Conservation (phyloP, 2,329 filamentous ascomycete species). For the Aspergillus sojae region DNA sequence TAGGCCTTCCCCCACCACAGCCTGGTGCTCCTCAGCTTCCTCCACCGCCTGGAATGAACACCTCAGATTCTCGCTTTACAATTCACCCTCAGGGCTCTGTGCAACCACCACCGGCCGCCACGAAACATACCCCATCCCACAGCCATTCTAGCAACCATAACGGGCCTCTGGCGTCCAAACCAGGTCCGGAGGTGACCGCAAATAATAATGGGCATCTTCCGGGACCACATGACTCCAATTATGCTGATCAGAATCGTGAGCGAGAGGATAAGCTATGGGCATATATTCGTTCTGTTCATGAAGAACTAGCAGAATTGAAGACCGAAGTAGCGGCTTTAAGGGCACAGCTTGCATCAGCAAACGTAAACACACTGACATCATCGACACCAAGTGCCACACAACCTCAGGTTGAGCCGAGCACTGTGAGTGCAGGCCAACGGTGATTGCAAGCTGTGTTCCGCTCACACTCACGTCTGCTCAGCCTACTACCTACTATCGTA, state of each 20-base stretch:
- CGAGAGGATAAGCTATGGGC: conserved; percentile 47
- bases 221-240: conserved; percentile 25
- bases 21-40: conserved; percentile 47
- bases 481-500: background rate
- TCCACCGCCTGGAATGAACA: conserved; percentile 45
- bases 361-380: conserved; percentile 25
- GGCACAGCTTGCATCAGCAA: conserved; percentile 42
- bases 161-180: conserved; percentile 28
- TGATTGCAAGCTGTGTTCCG: conserved; percentile 11
- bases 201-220: conserved; percentile 22
- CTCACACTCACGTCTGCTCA: background rate
- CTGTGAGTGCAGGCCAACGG: conserved; percentile 18
- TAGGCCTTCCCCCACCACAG: conserved; percentile 42
- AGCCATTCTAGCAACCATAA: conserved; percentile 40
- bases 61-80: conserved; percentile 47
- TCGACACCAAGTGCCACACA: conserved; percentile 18
- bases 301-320: conserved; percentile 43
- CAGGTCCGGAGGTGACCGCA: conserved; percentile 30
- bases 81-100: conserved; percentile 42
- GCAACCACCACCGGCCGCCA: conserved; percentile 33
- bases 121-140: conserved; percentile 39
- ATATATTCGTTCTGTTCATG: conserved; percentile 47
- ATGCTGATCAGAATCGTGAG: conserved; percentile 34
- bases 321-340: conserved; percentile 45
- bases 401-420: conserved; percentile 16